Evolutionary conservation across 768 basidiomycete species (phyloP), one percentile per base, ranked within the genome.

Genomic region (Pleurotus salmoneostramineus): DNA sequence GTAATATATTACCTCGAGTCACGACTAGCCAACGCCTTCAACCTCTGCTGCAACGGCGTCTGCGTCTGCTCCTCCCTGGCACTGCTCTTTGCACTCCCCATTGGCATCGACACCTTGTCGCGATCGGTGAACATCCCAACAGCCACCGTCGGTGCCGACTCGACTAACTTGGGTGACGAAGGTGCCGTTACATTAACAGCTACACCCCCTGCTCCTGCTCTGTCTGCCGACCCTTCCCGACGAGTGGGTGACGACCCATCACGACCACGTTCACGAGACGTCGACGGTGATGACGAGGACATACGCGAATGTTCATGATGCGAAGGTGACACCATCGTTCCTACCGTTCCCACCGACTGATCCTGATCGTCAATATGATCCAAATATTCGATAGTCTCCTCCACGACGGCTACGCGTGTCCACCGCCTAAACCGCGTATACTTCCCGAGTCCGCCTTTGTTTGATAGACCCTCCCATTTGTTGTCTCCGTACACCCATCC

Each of bases 401-500:
- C 81, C 45, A 94, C 83, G 15, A 88, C 71, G 2, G 93, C 94
- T 35, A 94, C 77, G 50, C 94, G 86, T 0, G 89, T 89, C 94
- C 94, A 96, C 50, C 92, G 78, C 55, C 94, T 74, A 65, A 85
- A 87, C 11, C 94, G 83, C 0, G 94, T 96, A 69, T 91, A 95
- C 87, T 95, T 95, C 69, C 94, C 90, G 74, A 95, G 82, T 5
- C 93, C 92, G 49, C 92, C 91, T 63, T 87, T 89, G 56, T 76
- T 75, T 56, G 84, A 86, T 46, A 81, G 77, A 15, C 75, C 80
- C 66, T 97, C 94, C 95, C 95, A 98, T 69, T 97, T 96, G 69
- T 98, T 98, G 63, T 95, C 95, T 2, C 87, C 89, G 65, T 94
- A 97, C 5, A 94, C 81, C 95, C 95, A 98, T 3, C 95, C 95